A percentile compares a stretch with the other conserved stretches of the same genome.
These are phyloP conservation scores for Hymenoscyphus scutula DNA, from an alignment of 2,329 filamentous ascomycete species.

Conservation along the genomic window DNA sequence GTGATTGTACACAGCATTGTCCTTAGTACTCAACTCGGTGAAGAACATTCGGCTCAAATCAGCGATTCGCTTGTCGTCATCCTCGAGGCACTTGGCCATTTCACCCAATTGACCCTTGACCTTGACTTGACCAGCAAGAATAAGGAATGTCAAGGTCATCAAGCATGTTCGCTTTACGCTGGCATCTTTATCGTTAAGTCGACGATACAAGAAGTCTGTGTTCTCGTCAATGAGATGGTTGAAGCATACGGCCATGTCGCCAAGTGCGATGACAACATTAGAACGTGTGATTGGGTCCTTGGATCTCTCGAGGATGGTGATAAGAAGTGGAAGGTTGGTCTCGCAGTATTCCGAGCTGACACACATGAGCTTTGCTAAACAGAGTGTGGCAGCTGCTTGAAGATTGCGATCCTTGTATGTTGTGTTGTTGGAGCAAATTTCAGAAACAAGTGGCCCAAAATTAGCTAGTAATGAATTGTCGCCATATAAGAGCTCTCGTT, in stretches of 20 bases:
- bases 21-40: conserved; percentile 93
- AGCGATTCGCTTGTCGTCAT: conserved; percentile 89
- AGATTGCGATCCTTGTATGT: conserved; percentile 85
- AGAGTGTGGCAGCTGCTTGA: conserved; percentile 89
- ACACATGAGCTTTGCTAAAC: conserved; percentile 97
- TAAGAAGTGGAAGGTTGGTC: conserved; percentile 83
- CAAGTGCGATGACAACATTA: conserved; percentile 94
- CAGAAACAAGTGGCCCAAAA: conserved; percentile 87
- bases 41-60: conserved; percentile 98
- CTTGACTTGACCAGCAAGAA: conserved; percentile 96
- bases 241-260: conserved; percentile 99
- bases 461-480: conserved; percentile 80
- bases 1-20: conserved; percentile 98
- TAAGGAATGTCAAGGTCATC: conserved; percentile 97
- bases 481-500: conserved; percentile 81
- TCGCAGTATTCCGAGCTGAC: conserved; percentile 97
- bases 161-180: conserved; percentile 96
- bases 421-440: conserved; percentile 94
- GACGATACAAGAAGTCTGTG: conserved; percentile 93
- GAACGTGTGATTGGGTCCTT: conserved; percentile 88
- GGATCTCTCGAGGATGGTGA: conserved; percentile 96
- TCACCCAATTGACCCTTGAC: conserved; percentile 97
- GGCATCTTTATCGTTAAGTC: conserved; percentile 81
- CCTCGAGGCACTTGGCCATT: conserved; percentile 98
- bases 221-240: conserved; percentile 99